Evolutionary conservation across 1,284 basidiomycete genomes (phyloP), one percentile per base, ranked within the genome.

Genomic region (Irpex rosettiformis): DNA sequence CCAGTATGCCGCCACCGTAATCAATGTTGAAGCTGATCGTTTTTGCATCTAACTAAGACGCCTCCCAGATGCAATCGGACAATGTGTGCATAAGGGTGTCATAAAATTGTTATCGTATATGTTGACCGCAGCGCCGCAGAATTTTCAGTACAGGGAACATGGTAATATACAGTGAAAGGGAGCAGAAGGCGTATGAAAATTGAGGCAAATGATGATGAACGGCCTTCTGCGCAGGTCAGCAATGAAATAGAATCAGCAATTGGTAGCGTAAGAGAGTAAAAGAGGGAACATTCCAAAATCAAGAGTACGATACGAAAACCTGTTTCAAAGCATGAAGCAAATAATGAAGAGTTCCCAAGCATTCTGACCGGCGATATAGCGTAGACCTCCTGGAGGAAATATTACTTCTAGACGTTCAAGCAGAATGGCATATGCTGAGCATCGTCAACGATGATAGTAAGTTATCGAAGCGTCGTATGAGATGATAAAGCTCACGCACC

Each of bases 401-500:
- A 27, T 27, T 24, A 51, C 48, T 51, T 51, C 48, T 51, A 51
- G 48, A 51, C 24, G 27, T 51, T 51, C 24, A 51, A 16, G 27
- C 11, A 11, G 13, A 51, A 22, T 27, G 48, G 13, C 25, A 51
- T 13, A 28, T 27, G 52, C 18, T 54, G 28, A 16, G 37, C 52
- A 54, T 10, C 5, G 28, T 25, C 28, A 13, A 18, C 29, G n/a
- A 22, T 13, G 28, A 33, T 6, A 27, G 25, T 51, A 8, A 51
- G 48, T 27, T 51, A 54, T 64, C 55, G 49, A 61, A 62, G 58
- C 60, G 61, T 62, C 63, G 64, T 56, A 33, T 48, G 45, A 16
- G 33, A 57, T 56, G 52, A 67, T 37, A 43, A 4, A 28, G 22
- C 52, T 55, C 63, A 65, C 66, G 55, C 59, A 75, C 61, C 71